Evolutionary conservation across 1,284 basidiomycete genomes (phyloP), one percentile per base, ranked within the genome.

Genomic region (Termitomyces sp.): DNA sequence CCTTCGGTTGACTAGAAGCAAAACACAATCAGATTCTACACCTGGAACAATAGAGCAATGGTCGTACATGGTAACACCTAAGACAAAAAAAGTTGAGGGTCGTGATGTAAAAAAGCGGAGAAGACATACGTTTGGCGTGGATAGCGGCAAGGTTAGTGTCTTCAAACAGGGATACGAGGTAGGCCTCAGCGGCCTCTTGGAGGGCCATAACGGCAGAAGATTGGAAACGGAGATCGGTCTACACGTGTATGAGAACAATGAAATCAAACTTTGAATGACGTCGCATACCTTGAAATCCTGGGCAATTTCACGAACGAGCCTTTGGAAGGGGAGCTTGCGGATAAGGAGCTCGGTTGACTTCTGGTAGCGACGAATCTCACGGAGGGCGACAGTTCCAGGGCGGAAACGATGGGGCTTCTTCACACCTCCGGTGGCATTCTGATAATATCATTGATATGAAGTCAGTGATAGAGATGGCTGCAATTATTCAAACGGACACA

Each of bases 381-480:
- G 91, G 61, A 97, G 89, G 60, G 94, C 94, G 68, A 97, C 94
- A 59, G 94, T 97, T 79, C 94, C 94, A 60, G 93, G 94, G 70
- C 91, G 87, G 90, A 96, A 96, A 60, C 93, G 86, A 79, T 95
- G 92, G 58, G 91, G 91, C 83, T 93, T 94, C 90, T 94, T 93
- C 62, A 93, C 93, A 81, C 94, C 93, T 76, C 56, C 56, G 2
- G 56, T 53, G 6, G 54, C 46, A 28, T 45, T 56, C 57, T 57
- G 19, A 31, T 39, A 11, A 14, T 10, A 40, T 11, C 31, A 40
- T 11, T 30, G 10, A 35, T 10, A 41, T 6, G 6, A 28, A 37
- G 21, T 58, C 5, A 56, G 35, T 9, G 16, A 48, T 11, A 8
- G 14, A 13, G 21, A 33, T 5, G 8, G 18, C 4, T 24, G 30